These are phyloP conservation scores for Hordeum pubiflorum DNA, from an alignment of 202 grass and related monocot species.

Conservation along the genomic window DNA sequence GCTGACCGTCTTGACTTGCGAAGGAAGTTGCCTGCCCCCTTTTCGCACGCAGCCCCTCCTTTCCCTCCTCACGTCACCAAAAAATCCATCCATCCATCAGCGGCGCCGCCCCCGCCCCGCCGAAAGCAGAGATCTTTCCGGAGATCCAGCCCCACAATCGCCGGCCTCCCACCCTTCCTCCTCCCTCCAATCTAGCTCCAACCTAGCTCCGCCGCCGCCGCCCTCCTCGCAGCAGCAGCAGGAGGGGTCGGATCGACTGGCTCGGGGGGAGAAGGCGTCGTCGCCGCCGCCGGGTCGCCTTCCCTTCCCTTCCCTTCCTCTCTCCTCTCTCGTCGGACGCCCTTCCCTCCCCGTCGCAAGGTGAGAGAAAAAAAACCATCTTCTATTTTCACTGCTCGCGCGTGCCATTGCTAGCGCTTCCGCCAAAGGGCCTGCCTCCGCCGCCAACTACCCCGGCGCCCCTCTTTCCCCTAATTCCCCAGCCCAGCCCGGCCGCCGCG, in stretches of 20 bases:
- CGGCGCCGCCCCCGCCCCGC: background rate
- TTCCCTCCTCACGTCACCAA: background rate
- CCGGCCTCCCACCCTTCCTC: background rate
- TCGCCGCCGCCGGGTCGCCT: background rate
- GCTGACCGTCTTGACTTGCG: constrained; percentile 2
- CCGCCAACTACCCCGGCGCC: background rate
- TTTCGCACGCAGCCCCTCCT: background rate
- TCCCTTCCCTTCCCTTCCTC: background rate
- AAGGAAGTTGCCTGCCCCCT: background rate
- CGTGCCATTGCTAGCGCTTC: background rate
- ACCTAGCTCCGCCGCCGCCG: background rate
- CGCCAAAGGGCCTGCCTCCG: background rate
- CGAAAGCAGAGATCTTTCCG: background rate
- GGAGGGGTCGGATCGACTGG: background rate
- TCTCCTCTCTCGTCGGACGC: background rate
- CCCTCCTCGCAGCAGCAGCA: background rate
- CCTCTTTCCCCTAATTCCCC: background rate
- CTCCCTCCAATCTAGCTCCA: background rate
- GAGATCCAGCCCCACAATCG: background rate
- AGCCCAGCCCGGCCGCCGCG: background rate
- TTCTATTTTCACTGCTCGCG: background rate
- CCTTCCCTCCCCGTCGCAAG: background rate
- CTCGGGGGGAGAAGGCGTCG: background rate
- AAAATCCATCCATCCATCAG: background rate
- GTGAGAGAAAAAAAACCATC: background rate